Base-by-base conservation (phyloP, 768 basidiomycete species). In the Rhizopogon sp. region DNA sequence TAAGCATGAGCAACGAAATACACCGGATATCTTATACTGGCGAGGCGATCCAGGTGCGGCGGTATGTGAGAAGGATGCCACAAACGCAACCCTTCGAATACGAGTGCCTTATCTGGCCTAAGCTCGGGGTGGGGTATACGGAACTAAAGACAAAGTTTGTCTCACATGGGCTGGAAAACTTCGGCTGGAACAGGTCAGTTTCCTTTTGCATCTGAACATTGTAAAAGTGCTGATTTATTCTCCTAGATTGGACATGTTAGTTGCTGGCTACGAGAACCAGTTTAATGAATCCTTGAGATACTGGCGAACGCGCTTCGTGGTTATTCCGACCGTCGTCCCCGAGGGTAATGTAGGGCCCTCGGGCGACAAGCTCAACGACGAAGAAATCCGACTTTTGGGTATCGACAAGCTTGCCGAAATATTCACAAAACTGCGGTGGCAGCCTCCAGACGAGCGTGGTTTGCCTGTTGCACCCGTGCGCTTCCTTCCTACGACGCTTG, bases 1-100 rank as follows among this genome's bases (percentile, higher is more conserved):
- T 98, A 52, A 92, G 92, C 61, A 94, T 95, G 83, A 88, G 87
- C 66, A 96, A 98, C 66, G 92, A 96, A 70, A 93, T 98, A 42
- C 96, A 98, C 69, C 79, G 88, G 25, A 85, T 99, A 57, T 86
- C 88, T 41, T 98, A 94, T 63, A 90, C 87, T 43, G 90, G 90
- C n/a, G 89, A 94, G 62, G 80, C 84, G 14, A 90, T 98, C 56
- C 88, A 93, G 63, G 93, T 98, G 16, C 81, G 87, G 61, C 79
- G 92, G 40, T 93, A 93, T 66, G 87, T 92, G 28, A 80, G 93
- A 25, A 79, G 87, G 59, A 79, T 87, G 78, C 79, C 81, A 50
- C 76, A 73, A 55, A 82, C 79, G 52, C 78, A 78, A 17, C 79
- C 86, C 2, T 82, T 89, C 58, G 73, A 82, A 20, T 98, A 99